phyloP scores from a whole-genome alignment of 192 early-diverging fungal genomes.

The Coemansia sp. region DNA sequence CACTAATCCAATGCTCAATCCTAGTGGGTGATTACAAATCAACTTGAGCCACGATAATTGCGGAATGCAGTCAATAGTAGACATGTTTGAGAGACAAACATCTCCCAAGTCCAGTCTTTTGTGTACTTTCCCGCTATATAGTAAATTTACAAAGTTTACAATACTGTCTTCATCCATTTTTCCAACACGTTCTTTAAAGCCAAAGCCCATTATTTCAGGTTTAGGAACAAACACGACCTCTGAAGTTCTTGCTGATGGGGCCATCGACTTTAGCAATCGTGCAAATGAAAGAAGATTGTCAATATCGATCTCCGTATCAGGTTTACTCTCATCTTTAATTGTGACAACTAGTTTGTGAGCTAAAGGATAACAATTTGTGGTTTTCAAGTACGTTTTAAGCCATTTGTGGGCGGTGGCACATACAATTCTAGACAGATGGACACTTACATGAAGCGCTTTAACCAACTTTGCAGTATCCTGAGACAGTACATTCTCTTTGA shows the following conservation, averaged over 20 bases:
- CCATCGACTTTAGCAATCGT: not conserved
- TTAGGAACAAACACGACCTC: not conserved
- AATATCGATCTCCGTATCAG: not conserved
- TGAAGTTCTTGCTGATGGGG: not conserved
- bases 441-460: not conserved
- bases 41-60: not conserved
- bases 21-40: not conserved
- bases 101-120: not conserved
- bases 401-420: not conserved
- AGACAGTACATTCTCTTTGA: not conserved
- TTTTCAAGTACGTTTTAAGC: not conserved
- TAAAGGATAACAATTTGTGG: not conserved
- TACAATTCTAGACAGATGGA: not conserved
- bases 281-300: not conserved
- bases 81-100: not conserved
- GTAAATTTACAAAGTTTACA: not conserved
- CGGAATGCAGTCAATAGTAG: not conserved
- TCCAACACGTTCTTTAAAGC: not conserved
- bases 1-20: not conserved
- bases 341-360: not conserved
- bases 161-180: not conserved
- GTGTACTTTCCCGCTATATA: not conserved
- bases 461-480: not conserved
- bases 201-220: too few relatives aligned
- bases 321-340: not conserved